These are phyloP conservation scores for Colletotrichum eremochloae DNA, from an alignment of 2,329 filamentous ascomycete genomes.

Conservation along the genomic window DNA sequence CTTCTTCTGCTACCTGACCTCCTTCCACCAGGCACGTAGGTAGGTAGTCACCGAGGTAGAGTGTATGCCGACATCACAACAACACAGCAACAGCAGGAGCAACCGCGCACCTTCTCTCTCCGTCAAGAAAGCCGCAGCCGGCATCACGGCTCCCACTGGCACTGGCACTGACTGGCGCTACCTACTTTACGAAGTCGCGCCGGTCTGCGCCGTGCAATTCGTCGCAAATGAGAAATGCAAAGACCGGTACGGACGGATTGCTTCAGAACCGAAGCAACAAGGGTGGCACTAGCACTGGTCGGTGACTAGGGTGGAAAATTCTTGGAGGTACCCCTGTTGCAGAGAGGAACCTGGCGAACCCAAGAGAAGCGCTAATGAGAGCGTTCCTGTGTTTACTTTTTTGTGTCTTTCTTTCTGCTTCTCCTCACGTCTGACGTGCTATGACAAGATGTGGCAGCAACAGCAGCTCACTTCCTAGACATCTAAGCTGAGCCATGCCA, in stretches of 20 bases:
- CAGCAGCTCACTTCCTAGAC: background rate
- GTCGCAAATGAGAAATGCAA: constrained; percentile 33
- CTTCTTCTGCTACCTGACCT: background rate
- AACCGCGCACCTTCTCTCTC: constrained; percentile 24
- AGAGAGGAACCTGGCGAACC: constrained; percentile 34
- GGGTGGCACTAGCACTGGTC: constrained; percentile 9
- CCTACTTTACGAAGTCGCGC: background rate
- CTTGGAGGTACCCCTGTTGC: constrained; percentile 31
- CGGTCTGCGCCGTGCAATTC: constrained; percentile 23
- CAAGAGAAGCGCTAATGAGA: constrained; percentile 26
- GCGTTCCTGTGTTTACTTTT: constrained; percentile 20
- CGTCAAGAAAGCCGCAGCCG: constrained; percentile 5
- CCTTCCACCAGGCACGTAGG: too few relatives aligned
- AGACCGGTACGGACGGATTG: constrained; percentile 6
- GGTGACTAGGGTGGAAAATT: constrained; percentile 17
- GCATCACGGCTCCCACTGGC: constrained; percentile 33
- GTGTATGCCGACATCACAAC: constrained; percentile 29
- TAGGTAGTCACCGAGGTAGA: background rate
- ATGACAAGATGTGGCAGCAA: constrained; percentile 4
- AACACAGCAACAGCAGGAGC: constrained; percentile 33
- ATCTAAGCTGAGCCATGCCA: background rate
- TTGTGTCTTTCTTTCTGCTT: constrained; percentile 13
- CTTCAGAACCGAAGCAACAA: constrained; percentile 34
- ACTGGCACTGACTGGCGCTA: background rate
- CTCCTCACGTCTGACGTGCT: background rate